phyloP scores from a whole-genome alignment of 2,329 filamentous ascomycete genomes.

The Trichophaea hybrida region DNA sequence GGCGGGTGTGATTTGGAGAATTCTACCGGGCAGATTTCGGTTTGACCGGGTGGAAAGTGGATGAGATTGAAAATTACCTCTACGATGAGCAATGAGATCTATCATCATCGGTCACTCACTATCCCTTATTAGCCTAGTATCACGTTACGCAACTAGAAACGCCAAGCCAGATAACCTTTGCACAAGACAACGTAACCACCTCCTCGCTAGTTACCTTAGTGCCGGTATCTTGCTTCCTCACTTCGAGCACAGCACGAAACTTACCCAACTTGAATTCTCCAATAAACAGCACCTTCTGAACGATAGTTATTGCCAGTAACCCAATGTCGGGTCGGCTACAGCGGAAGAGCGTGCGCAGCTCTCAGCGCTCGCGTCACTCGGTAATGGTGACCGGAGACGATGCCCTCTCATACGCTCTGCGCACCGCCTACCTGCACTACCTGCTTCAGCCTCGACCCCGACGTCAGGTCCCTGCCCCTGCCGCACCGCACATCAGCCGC shows the following conservation, averaged over 20 bases:
- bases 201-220: neutral
- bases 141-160: neutral
- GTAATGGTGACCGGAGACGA: slow-evolving; percentile 45
- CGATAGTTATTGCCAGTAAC: neutral
- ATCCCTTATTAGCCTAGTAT: neutral
- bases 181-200: neutral
- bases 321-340: neutral
- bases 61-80: too few relatives aligned
- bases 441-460: slow-evolving; percentile 82
- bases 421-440: slow-evolving; percentile 82
- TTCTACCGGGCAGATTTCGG: too few relatives aligned
- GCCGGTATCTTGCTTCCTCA: neutral
- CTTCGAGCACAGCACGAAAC: neutral
- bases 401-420: slow-evolving; percentile 80
- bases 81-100: too few relatives aligned
- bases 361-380: slow-evolving; percentile 9
- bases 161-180: neutral
- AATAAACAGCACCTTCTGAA: neutral
- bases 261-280: neutral
- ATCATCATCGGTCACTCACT: too few relatives aligned
- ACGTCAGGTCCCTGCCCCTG: slow-evolving; percentile 55
- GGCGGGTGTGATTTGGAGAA: too few relatives aligned
- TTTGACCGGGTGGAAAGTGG: too few relatives aligned
- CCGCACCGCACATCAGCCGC: slow-evolving; percentile 46
- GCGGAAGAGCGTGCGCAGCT: slow-evolving; percentile 6